Base-by-base conservation (phyloP, 75 land plant genomes). In the Pseudotsuga menziesii region DNA sequence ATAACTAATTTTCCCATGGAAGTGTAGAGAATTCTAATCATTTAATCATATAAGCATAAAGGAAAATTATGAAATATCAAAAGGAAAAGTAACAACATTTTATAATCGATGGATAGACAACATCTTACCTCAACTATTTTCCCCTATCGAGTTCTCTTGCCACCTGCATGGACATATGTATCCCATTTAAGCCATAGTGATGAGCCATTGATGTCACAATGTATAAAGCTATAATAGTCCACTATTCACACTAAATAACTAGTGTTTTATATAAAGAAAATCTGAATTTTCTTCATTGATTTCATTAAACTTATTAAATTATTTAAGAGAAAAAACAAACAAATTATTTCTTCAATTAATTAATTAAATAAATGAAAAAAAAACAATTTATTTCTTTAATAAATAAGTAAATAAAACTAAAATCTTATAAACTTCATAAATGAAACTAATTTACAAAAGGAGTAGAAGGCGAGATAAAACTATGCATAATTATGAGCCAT, bases 181-280 rank as follows among this genome's bases (percentile, higher is more conserved):
- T 96, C 99, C 77, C 99, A 96, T 81, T 96, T 97, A 77, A 94
- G 73, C 78, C 98, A 96, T 55, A 96, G 89, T 66, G 97, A 96
- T 76, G 87, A 94, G 41, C 98, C 98, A 87, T 96, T 97, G 73
- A 94, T 74, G 77, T 89, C 94, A 85, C 98, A 96, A 73, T 90
- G 92, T 77, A 96, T 89, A 83, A 96, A 96, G 75, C 83, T 78
- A 5, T 20, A 44, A 80, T 14, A 52, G 69, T 3, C 16, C 67
- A 77, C 71, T 20, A 59, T 55, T 2, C 56, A 75, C 25, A 75
- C 48, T 32, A 78, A 80, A 57, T 48, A 60, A 16, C 58, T 66
- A n/a, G 2, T 16, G 52, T 44, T 41, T 41, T 44, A 44, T 9
- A 44, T 11, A n/a, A n/a, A 44, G 52, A 44, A 44, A 7, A 7